phyloP scores from a whole-genome alignment of 495 filamentous ascomycete genomes.

The Aspergillus steynii region DNA sequence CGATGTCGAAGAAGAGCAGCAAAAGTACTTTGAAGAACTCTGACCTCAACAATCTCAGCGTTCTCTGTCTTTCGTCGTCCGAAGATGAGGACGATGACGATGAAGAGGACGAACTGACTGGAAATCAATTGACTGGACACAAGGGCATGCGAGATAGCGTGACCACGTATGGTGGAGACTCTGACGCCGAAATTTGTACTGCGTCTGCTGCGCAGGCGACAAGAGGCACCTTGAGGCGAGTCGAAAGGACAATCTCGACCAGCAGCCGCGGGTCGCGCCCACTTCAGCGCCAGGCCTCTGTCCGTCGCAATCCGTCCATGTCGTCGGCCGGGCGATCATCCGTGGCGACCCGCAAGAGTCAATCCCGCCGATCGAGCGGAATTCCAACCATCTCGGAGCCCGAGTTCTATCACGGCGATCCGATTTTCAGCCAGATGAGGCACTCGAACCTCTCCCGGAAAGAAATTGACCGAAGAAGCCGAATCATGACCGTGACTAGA shows the following conservation, averaged over 20 bases:
- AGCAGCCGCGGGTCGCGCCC: slow-evolving; percentile 33
- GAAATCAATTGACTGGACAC: slow-evolving; percentile 9
- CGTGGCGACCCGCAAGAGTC: slow-evolving; percentile 20
- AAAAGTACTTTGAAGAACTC: slow-evolving; percentile 45
- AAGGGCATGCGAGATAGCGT: slow-evolving; percentile 38
- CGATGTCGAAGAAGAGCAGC: slow-evolving; percentile 42
- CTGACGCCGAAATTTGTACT: slow-evolving; percentile 44
- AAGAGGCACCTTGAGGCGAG: slow-evolving; percentile 27
- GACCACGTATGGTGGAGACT: slow-evolving; percentile 34
- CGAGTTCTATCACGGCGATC: slow-evolving; percentile 26
- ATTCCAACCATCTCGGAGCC: slow-evolving; percentile 38
- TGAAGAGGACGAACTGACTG: slow-evolving; percentile 17
- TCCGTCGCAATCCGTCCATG: slow-evolving; percentile 23
- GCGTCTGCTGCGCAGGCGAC: slow-evolving; percentile 40
- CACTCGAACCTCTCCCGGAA: slow-evolving; percentile 14
- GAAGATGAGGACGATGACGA: slow-evolving; percentile 52
- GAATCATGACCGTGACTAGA: slow-evolving; percentile 80
- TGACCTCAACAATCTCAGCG: slow-evolving; percentile 53
- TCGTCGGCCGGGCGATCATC: slow-evolving; percentile 33
- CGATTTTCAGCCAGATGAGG: slow-evolving; percentile 16
- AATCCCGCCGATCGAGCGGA: slow-evolving; percentile 36
- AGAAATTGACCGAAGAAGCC: slow-evolving; percentile 51
- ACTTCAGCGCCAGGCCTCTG: slow-evolving; percentile 17
- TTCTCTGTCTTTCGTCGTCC: slow-evolving; percentile 58
- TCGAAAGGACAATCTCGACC: slow-evolving; percentile 32